Conservation (phyloP, 2,329 filamentous ascomycete species). For the Colletotrichum gigasporum region DNA sequence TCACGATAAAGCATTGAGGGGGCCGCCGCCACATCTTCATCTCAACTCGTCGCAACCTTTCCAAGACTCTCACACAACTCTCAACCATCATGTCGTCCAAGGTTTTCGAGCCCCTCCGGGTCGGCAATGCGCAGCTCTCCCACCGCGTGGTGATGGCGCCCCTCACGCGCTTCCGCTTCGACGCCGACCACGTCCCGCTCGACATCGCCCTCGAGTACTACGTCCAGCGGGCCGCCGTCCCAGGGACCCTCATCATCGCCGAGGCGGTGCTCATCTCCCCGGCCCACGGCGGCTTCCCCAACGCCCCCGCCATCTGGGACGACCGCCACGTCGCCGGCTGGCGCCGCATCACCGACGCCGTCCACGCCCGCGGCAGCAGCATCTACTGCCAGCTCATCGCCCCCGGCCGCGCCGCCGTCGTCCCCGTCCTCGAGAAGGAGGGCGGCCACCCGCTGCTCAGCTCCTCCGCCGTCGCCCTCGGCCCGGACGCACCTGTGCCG, state of each 20-base stretch:
- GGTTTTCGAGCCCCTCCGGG: constrained; percentile 33
- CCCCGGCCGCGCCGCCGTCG: constrained; percentile 63
- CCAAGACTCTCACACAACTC: no score
- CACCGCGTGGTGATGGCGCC: constrained; percentile 38
- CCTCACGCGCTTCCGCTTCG: constrained; percentile 35
- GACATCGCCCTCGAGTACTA: constrained; percentile 52
- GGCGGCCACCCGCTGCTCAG: constrained; percentile 40
- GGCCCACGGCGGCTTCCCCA: constrained; percentile 45
- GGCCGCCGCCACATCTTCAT: not conserved
- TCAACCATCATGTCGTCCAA: constrained; percentile 16
- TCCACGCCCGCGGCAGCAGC: constrained; percentile 69
- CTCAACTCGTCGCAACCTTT: not conserved
- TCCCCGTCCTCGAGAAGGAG: constrained; percentile 36
- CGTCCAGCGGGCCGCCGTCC: constrained; percentile 50
- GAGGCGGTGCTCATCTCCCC: constrained; percentile 55
- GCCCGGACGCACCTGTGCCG: constrained; percentile 61
- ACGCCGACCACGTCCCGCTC: constrained; percentile 30
- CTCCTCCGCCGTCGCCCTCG: constrained; percentile 44
- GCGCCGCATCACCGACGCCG: constrained; percentile 67
- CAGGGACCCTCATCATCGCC: constrained; percentile 53
- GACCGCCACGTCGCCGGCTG: constrained; percentile 66
- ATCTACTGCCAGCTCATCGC: constrained; percentile 72
- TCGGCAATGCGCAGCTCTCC: constrained; percentile 34
- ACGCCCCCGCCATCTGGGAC: constrained; percentile 65
- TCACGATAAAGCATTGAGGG: not conserved